Base-by-base conservation (phyloP, 2,329 filamentous ascomycete genomes). In the Talaromyces sp. region DNA sequence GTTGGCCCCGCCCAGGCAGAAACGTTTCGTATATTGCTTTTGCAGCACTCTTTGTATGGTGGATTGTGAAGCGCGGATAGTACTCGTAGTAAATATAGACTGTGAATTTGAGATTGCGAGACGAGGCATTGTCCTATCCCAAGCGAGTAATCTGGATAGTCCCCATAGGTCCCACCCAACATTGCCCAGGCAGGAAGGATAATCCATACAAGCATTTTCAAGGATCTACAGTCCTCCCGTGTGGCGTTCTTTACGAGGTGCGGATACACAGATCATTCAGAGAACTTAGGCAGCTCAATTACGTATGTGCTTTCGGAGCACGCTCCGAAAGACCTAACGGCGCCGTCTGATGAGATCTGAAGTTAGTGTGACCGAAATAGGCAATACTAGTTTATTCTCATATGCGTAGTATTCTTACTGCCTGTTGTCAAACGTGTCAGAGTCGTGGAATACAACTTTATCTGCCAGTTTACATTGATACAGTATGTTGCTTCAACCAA, bases 211-310 rank as follows among this genome's bases (percentile, higher is more conserved):
- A 56, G 52, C 52, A 37, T 56, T 56, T 24, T 24, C 52, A 56
- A 56, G 52, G 52, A 56, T 56, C 52, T 56, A 56, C 52, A n/a
- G 16, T 56, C 52, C n/a, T 37, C 50, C 52, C 52, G 52, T 35
- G 52, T 39, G 52, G 52, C 31, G 52, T 39, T 35, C 14, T 54
- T 31, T 16, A 22, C 24, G 24, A 31, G 13, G 19, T 35, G 10
- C 33, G 33, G 22, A 22, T 14, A 56, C 50, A 56, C 35, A 39
- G 52, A 54, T 54, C 50, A 35, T 27, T n/a, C 7, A n/a, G 7
- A 54, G 31, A 33, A 19, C 50, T 35, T 54, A 54, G 50, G 50
- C 50, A 54, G 31, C 50, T n/a, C 50, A 54, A 54, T 54, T 54
- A 56, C n/a, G 39, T n/a, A 16, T 19, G 16, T 9, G 16, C 9